Percentiles rank a stretch among this genome's conserved stretches.
phyloP scores from a whole-genome alignment of 305 asterid species.

The Rubia peregrina region DNA sequence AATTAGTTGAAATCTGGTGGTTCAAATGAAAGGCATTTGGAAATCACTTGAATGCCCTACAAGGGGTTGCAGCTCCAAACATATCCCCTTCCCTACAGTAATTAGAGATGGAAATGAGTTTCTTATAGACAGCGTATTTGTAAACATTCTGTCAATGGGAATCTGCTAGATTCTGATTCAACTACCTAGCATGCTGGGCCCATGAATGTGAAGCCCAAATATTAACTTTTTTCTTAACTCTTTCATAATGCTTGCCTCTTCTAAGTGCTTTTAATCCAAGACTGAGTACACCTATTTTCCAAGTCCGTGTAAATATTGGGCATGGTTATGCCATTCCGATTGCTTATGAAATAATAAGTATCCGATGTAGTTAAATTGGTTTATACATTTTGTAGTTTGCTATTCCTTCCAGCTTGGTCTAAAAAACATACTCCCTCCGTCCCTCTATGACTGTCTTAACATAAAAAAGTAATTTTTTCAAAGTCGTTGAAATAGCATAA shows the following conservation, averaged over 20 bases:
- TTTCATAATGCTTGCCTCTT: background rate
- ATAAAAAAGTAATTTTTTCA: no score
- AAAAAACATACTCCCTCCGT: background rate
- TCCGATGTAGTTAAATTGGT: no score
- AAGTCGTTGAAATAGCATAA: no score
- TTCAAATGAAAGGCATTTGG: background rate
- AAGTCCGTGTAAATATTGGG: no score
- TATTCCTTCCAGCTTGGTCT: background rate
- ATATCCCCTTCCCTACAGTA: background rate
- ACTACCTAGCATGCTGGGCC: background rate
- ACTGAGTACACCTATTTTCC: background rate
- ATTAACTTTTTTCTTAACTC: background rate
- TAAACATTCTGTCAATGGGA: background rate
- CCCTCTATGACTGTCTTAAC: no score
- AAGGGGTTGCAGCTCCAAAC: background rate
- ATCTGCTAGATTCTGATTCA: conserved; percentile 3
- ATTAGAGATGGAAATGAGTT: conserved; percentile 1
- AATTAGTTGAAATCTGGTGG: background rate
- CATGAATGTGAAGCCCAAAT: background rate
- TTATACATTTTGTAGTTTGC: background rate
- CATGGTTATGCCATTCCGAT: no score
- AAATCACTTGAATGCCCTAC: background rate
- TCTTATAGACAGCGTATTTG: background rate
- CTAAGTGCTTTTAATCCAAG: background rate
- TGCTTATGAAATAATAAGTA: no score